These are phyloP conservation scores for Edaphochlamys debaryana DNA, from an alignment of 139 green algal genomes.

Conservation along the genomic window DNA sequence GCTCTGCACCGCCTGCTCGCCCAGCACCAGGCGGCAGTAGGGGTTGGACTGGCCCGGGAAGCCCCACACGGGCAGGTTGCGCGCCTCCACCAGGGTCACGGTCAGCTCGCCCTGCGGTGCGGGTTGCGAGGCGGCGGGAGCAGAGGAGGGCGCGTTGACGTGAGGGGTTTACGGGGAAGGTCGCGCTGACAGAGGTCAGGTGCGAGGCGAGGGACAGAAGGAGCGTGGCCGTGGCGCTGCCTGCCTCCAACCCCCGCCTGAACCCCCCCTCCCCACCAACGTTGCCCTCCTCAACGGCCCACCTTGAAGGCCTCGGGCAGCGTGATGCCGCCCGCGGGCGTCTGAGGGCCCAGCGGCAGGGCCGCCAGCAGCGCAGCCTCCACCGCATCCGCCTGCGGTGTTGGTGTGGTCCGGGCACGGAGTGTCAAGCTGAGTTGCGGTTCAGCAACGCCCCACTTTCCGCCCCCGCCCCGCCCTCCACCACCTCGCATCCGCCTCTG, in stretches of 20 bases:
- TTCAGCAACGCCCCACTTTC: not conserved
- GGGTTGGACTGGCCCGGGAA: conserved; percentile 93
- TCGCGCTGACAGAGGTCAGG: too few species aligned
- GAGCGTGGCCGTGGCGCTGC: too few species aligned
- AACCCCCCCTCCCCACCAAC: too few species aligned
- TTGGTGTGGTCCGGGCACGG: not conserved
- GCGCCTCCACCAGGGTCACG: conserved; percentile 82
- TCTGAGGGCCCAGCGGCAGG: conserved; percentile 87
- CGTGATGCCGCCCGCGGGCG: conserved; percentile 81
- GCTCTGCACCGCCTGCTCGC: conserved; percentile 74
- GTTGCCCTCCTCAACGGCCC: too few species aligned
- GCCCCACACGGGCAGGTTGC: conserved; percentile 90
- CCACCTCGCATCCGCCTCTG: too few species aligned
- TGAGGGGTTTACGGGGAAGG: not conserved
- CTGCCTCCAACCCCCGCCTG: too few species aligned
- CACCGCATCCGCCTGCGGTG: conserved; percentile 83
- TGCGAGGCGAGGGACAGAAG: not conserved
- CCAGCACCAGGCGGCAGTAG: conserved; percentile 87
- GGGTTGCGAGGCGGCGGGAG: too few species aligned
- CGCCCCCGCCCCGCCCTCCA: too few species aligned
- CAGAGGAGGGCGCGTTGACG: not conserved
- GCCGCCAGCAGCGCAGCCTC: conserved; percentile 85
- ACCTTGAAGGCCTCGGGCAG: conserved; percentile 87
- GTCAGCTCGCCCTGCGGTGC: conserved; percentile 76
- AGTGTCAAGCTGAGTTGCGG: not conserved